These are phyloP conservation scores for Colletotrichum scovillei DNA, from an alignment of 2,329 filamentous ascomycete species.

Conservation along the genomic window DNA sequence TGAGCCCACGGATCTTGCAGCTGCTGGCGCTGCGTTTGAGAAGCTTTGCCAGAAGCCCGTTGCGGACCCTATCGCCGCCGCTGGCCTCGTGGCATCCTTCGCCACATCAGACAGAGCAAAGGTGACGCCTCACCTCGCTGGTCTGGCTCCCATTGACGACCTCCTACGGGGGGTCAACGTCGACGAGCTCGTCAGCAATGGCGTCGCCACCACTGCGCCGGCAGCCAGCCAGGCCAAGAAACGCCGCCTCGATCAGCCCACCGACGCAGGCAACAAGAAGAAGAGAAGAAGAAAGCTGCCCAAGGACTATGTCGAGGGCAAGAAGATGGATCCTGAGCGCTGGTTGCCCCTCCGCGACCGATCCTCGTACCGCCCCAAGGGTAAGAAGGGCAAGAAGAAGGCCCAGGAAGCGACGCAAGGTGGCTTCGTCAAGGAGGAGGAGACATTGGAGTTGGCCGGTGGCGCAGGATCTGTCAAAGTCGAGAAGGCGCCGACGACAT, in stretches of 20 bases:
- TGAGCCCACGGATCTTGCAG: slow-evolving; percentile 72
- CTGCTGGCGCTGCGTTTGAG: slow-evolving; percentile 83
- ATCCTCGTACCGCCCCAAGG: slow-evolving; percentile 89
- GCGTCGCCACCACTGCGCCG: slow-evolving; percentile 65
- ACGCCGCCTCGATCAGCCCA: slow-evolving; percentile 48
- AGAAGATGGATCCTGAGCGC: slow-evolving; percentile 87
- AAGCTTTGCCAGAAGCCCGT: slow-evolving; percentile 74
- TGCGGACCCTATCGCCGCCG: slow-evolving; percentile 77
- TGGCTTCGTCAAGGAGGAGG: slow-evolving; percentile 80
- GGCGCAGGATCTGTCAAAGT: slow-evolving; percentile 73
- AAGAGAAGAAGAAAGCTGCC: slow-evolving; percentile 74
- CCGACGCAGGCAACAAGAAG: slow-evolving; percentile 46
- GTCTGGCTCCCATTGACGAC: slow-evolving; percentile 70
- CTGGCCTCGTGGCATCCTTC: slow-evolving; percentile 88
- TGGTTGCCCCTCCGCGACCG: slow-evolving; percentile 94
- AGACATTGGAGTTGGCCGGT: slow-evolving; percentile 72
- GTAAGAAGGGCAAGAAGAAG: slow-evolving; percentile 91
- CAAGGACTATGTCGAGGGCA: slow-evolving; percentile 80
- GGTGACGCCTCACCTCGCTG: slow-evolving; percentile 64
- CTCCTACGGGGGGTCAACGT: slow-evolving; percentile 72
- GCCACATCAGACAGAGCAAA: slow-evolving; percentile 70
- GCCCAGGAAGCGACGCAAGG: slow-evolving; percentile 85
- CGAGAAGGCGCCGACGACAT: slow-evolving; percentile 62
- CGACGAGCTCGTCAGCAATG: slow-evolving; percentile 71
- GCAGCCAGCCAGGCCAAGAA: slow-evolving; percentile 58